These are phyloP conservation scores for Geotrichum candidum DNA, from an alignment of 1,139 yeast species.

Conservation along the genomic window DNA sequence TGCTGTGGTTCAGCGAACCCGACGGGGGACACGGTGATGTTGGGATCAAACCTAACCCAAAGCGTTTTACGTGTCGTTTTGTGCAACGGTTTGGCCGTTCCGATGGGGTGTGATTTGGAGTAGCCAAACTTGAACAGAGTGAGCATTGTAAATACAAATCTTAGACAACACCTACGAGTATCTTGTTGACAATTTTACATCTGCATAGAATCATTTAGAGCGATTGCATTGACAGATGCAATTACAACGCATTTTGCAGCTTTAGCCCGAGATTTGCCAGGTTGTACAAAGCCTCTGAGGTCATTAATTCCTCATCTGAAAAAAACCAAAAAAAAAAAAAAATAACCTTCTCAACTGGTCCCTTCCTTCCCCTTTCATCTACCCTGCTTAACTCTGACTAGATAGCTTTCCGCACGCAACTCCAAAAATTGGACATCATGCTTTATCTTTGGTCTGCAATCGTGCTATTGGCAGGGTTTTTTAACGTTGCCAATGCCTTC, in stretches of 20 bases:
- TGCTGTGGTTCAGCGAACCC: background rate
- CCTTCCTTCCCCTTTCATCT: background rate
- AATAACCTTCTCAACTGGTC: background rate
- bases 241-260: no score
- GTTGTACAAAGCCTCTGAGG: no score
- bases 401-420: background rate
- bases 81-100: background rate
- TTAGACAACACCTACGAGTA: background rate
- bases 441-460: conserved; percentile 35
- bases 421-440: conserved; percentile 85
- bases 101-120: background rate
- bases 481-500: conserved; percentile 45
- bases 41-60: background rate
- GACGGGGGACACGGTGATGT: background rate
- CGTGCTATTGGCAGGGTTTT: conserved; percentile 4
- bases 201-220: no score
- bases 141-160: background rate
- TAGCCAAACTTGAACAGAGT: background rate
- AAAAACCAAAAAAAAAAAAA: no score
- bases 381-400: background rate
- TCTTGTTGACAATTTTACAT: background rate
- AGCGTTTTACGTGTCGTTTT: background rate
- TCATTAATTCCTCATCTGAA: no score
- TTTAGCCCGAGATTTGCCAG: no score
- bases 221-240: no score